Conservation (phyloP, 2,329 filamentous ascomycete genomes). For the Microdochium nivale region DNA sequence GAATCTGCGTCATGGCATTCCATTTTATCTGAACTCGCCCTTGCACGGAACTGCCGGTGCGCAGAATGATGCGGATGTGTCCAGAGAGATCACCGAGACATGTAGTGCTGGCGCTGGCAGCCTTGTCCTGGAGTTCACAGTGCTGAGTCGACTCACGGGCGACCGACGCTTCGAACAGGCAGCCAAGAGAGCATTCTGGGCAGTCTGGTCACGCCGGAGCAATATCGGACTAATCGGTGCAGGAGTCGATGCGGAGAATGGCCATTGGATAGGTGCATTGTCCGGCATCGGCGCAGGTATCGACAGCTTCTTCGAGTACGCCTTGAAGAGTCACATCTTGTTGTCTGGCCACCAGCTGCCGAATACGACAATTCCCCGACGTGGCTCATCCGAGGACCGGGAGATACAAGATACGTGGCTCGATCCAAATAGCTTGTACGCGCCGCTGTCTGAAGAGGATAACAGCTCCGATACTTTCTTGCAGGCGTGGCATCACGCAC, state of each 20-base stretch:
- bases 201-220: conserved; percentile 85
- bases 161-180: conserved; percentile 82
- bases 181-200: conserved; percentile 91
- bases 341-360: conserved; percentile 65
- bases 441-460: conserved; percentile 52
- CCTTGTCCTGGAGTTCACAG: conserved; percentile 86
- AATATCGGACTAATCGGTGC: conserved; percentile 81
- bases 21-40: conserved; percentile 84
- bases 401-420: conserved; percentile 34
- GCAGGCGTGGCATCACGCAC: conserved; percentile 74
- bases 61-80: conserved; percentile 24
- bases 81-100: conserved; percentile 79
- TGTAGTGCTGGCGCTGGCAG: conserved; percentile 97
- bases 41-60: conserved; percentile 47
- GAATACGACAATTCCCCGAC: conserved; percentile 34
- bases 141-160: conserved; percentile 78
- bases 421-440: conserved; percentile 55
- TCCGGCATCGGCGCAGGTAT: conserved; percentile 95
- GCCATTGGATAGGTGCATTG: conserved; percentile 79
- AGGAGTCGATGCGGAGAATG: conserved; percentile 85
- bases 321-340: conserved; percentile 85
- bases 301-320: conserved; percentile 98
- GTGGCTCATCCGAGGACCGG: conserved; percentile 16
- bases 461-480: conserved; percentile 73
- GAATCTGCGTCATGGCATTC: conserved; percentile 82